Base-by-base conservation (phyloP, 495 filamentous ascomycete species). In the Podospora bellae-mahoneyi region DNA sequence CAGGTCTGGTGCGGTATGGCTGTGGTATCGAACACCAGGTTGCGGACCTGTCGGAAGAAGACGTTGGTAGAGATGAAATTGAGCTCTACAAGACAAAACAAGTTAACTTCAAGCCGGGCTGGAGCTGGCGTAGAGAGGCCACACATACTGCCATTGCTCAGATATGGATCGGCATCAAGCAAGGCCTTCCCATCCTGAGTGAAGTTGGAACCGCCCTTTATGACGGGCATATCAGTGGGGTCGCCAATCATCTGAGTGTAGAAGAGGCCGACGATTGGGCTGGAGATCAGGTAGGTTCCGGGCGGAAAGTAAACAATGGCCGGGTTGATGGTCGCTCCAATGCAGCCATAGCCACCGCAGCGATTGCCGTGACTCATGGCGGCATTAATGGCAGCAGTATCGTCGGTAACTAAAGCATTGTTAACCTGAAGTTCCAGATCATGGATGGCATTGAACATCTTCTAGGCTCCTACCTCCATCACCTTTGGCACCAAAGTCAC, bases 41-140 rank as follows among this genome's bases (percentile, higher is more conserved):
- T 97, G 71, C 94, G 91, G 68, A 99, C 81, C 71, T 94, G 90
- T 27, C 94, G 92, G 83, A 91, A 97, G 82, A 99, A 98, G 81
- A 97, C 96, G 84, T 97, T 97, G 19, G 89, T 92, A 3, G 84
- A 71, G 3, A 74, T 78, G 62, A 79, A 76, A 23, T 69, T 68
- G 65, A 76, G 72, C 16, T 67, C 69, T 74, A 19, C 18, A 58
- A 7, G 5, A 13, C 18, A 26, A 20, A 19, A 57, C 0, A 19
- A 65, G 15, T n/a, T 57, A 55, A 7, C 13, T 4, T 34, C 39
- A 57, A 15, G 34, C 16, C 6, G 10, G 27, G 20, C 3, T 26
- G 5, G 6, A n/a, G 7, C n/a, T 44, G 10, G 34, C 18, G 39
- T 48, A 1, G 26, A 62, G 27, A 19, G 23, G 61, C 16, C 18